Evolutionary conservation across 257 asterid genomes (phyloP), one percentile per base, ranked within the genome.

Genomic region (Avicennia marina): DNA sequence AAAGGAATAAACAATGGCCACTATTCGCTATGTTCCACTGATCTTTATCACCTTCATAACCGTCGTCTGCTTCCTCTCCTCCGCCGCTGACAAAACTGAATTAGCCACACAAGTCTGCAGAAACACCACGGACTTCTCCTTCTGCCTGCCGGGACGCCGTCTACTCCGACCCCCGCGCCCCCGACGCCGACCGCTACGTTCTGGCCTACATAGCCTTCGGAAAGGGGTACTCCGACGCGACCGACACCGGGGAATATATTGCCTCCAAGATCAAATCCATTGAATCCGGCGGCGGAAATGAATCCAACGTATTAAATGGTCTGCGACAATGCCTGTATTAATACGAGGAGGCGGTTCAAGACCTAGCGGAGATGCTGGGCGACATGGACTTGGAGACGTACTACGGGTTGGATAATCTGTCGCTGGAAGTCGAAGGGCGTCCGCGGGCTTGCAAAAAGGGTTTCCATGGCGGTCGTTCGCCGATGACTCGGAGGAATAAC

Each of bases 91-190:
- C n/a, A 15, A n/a, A 3, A 29, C 49, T 1, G 55, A 64, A 2
- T 44, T 72, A 36, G 82, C 72, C 20, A 49, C 47, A n/a, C 10
- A 45, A 21, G 61, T 77, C 16, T 77, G 83, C 79, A 53, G 22
- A 39, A 69, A 48, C 24, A 68, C 79, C 7, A 61, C 72, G 0
- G 62, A 65, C 42, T 65, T 64, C 53, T 17, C 18, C 21, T 72
- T 77, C 54, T 77, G 83, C 63, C 63, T 36, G 83, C 63, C 63
- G 41, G 16, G 62, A 43, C 18, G 61, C 65, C 19, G 17, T 77
- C 36, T 72, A 68, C 74, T 61, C 79, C 47, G 76, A 72, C 22
- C 72, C 66, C 33, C 77, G 43, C 11, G 63, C 74, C 44, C 27
- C 64, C 11, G 13, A 19, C 18, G 77, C 74, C 54, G 70, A 73